Base-by-base conservation (phyloP, 495 filamentous ascomycete genomes). In the Penicillium diatomitis region DNA sequence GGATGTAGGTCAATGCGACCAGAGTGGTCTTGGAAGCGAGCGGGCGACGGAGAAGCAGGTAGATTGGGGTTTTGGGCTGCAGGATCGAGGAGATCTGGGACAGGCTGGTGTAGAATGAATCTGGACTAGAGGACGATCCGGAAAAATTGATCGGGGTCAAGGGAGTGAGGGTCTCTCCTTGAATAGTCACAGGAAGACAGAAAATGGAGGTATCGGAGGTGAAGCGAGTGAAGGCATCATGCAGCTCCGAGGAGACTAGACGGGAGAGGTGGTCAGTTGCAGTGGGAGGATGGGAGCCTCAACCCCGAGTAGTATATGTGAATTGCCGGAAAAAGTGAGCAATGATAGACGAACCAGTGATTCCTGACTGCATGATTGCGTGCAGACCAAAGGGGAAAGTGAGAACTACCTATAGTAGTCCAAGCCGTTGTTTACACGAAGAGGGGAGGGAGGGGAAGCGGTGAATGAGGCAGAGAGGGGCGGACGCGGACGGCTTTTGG, bases 1-100 rank as follows among this genome's bases (percentile, higher is more conserved):
- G 92, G 39, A 98, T 87, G 63, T 95, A 96, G 32, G 92, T 90
- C 39, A 96, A 70, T 40, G 86, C 86, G 45, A 89, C 67, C 51
- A 92, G 82, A 11, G 67, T 58, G 47, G 74, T 72, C 1, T 60
- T 49, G 20, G 63, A 60, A 20, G 70, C 62, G 36, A 75, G 62
- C 49, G 83, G 76, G 32, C 83, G 80, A 4, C 90, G 85, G 37
- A 96, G 81, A 49, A 98, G 76, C 49, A 95, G 77, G 71, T 95
- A 97, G 55, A 88, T 77, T 2, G 91, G 84, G 41, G 79, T 77
- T 56, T 84, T 85, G 44, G 81, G 78, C 50, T 83, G 81, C 55
- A 96, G 74, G 67, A 85, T 73, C 4, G 79, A 82, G 54, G 83
- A 82, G 43, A 94, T 77, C 48, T 74, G 72, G 4, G 82, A 64